Evolutionary conservation across 495 filamentous ascomycete species (phyloP).

Genomic region (Penicillium pancosmium): DNA sequence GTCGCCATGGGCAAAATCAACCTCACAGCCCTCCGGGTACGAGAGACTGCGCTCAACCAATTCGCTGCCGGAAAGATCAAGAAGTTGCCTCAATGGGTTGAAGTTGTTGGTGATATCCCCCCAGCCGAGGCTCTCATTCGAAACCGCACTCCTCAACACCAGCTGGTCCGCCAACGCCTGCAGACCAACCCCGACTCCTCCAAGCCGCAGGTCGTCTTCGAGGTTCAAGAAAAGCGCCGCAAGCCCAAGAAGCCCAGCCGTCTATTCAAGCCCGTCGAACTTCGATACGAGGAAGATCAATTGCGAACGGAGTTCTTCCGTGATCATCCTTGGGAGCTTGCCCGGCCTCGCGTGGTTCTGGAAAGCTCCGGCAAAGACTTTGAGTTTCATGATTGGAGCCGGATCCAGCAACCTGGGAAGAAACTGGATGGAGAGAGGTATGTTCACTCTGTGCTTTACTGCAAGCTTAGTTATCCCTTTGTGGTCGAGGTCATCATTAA

Average conservation of each 20-base stretch:
- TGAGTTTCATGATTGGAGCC: slow-evolving; percentile 78
- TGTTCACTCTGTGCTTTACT: slow-evolving; percentile 11
- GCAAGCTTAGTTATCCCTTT: not conserved
- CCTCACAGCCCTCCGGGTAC: slow-evolving; percentile 73
- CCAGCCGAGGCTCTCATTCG: slow-evolving; percentile 78
- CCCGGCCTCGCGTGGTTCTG: slow-evolving; percentile 79
- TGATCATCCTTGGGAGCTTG: slow-evolving; percentile 97
- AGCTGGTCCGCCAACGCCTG: slow-evolving; percentile 54
- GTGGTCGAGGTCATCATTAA: not conserved
- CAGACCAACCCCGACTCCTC: slow-evolving; percentile 40
- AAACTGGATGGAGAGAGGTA: slow-evolving; percentile 85
- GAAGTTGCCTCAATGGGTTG: slow-evolving; percentile 72
- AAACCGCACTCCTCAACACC: slow-evolving; percentile 65
- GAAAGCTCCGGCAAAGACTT: slow-evolving; percentile 85
- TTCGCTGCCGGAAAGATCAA: slow-evolving; percentile 53
- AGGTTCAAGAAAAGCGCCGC: slow-evolving; percentile 41
- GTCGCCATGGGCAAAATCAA: slow-evolving; percentile 67
- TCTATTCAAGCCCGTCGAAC: slow-evolving; percentile 75
- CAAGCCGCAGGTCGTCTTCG: slow-evolving; percentile 42
- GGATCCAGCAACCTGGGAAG: slow-evolving; percentile 75
- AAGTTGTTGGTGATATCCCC: slow-evolving; percentile 71
- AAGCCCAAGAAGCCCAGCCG: slow-evolving; percentile 66
- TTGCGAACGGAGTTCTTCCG: slow-evolving; percentile 80
- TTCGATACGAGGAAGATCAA: slow-evolving; percentile 84
- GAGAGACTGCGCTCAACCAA: slow-evolving; percentile 62